Evolutionary conservation across 2,329 filamentous ascomycete species (phyloP).

Genomic region (Claviceps spartinae): DNA sequence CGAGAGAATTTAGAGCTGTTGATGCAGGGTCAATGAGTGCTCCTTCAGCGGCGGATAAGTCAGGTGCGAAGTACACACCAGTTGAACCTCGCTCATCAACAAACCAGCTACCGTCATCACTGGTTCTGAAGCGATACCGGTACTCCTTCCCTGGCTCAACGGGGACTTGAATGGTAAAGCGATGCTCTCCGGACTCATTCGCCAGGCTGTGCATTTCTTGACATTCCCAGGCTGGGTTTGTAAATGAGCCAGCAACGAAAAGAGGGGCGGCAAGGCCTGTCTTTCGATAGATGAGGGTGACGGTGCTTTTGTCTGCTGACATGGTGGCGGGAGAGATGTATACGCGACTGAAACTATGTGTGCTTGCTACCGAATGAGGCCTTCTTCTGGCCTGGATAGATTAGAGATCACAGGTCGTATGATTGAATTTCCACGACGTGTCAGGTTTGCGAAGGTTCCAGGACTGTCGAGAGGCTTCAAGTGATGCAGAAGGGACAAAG

Average conservation of each 20-base stretch:
- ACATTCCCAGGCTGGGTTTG: slow-evolving; percentile 51
- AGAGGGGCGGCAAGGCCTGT: slow-evolving; percentile 51
- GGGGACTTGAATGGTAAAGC: slow-evolving; percentile 44
- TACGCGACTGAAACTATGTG: neutral
- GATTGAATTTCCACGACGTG: too few species aligned
- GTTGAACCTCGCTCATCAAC: slow-evolving; percentile 47
- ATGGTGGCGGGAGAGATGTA: slow-evolving; percentile 3
- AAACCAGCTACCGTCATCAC: slow-evolving; percentile 55
- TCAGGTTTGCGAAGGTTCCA: too few species aligned
- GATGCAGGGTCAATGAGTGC: neutral
- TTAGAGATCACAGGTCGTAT: neutral
- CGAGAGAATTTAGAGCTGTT: slow-evolving; percentile 5
- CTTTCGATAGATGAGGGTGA: slow-evolving; percentile 48
- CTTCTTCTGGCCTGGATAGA: neutral
- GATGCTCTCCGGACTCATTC: slow-evolving; percentile 37
- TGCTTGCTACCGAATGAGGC: neutral
- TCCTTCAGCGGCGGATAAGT: neutral
- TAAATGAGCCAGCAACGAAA: slow-evolving; percentile 57
- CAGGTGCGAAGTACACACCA: slow-evolving; percentile 27
- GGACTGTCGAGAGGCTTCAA: neutral
- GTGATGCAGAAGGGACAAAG: neutral
- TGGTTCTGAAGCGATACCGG: slow-evolving; percentile 64
- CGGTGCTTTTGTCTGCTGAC: slow-evolving; percentile 19
- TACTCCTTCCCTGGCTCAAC: slow-evolving; percentile 44
- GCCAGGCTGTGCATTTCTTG: slow-evolving; percentile 48